Percentiles rank a stretch among this genome's conserved stretches.
phyloP scores from a whole-genome alignment of 768 basidiomycete species.

The Collybia mongolica region DNA sequence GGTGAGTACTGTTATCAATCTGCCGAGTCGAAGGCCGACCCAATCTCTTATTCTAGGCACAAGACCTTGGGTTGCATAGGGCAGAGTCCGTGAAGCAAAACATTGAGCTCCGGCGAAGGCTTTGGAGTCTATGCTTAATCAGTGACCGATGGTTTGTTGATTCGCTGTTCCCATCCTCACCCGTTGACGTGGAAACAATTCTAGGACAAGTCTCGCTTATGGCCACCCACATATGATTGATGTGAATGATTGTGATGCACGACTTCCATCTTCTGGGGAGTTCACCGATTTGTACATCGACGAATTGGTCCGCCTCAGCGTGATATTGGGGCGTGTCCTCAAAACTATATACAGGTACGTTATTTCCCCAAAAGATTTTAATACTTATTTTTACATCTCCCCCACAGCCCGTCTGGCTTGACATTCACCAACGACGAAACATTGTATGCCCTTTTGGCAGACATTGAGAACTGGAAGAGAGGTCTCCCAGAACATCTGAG shows the following conservation, averaged over 20 bases:
- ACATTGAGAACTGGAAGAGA: constrained; percentile 76
- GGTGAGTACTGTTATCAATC: constrained; percentile 44
- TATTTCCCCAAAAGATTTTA: background rate
- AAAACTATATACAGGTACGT: constrained; percentile 90
- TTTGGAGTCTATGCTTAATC: constrained; percentile 96
- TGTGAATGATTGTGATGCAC: constrained; percentile 93
- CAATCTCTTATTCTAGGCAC: constrained; percentile 57
- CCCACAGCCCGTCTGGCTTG: constrained; percentile 77
- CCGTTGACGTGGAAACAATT: constrained; percentile 5
- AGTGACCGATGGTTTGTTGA: constrained; percentile 82
- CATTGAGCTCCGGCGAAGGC: constrained; percentile 82
- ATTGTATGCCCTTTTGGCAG: constrained; percentile 59
- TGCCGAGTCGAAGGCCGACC: background rate
- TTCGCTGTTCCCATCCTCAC: constrained; percentile 5
- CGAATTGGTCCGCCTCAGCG: constrained; percentile 88
- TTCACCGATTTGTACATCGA: constrained; percentile 78
- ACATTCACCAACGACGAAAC: constrained; percentile 82
- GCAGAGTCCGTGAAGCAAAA: constrained; percentile 84
- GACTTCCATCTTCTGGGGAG: constrained; percentile 87
- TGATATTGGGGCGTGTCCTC: constrained; percentile 86
- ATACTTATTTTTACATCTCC: constrained; percentile 2
- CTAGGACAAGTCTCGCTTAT: constrained; percentile 82
- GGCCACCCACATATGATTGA: constrained; percentile 97
- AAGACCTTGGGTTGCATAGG: constrained; percentile 93
- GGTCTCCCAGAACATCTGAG: constrained; percentile 75